These are phyloP conservation scores for Gloeophyllum trabeum DNA, from an alignment of 768 basidiomycete genomes.

Conservation along the genomic window DNA sequence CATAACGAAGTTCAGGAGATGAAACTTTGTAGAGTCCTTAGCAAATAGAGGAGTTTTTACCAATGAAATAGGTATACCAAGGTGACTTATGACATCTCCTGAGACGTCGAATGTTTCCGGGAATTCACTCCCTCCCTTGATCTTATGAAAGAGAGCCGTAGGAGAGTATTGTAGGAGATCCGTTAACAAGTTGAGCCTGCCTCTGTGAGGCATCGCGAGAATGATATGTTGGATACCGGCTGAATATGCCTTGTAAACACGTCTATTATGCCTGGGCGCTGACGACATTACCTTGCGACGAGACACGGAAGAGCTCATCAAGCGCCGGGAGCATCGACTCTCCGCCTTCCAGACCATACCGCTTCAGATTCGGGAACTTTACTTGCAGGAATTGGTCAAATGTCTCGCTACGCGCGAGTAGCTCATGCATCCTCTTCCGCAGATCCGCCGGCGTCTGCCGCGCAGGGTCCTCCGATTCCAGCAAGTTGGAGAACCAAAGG, in stretches of 20 bases:
- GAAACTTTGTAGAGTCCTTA: slow-evolving; percentile 29
- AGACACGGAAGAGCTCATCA: slow-evolving; percentile 60
- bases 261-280: too few relatives aligned
- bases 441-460: too few relatives aligned
- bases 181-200: slow-evolving; percentile 77
- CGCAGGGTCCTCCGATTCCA: slow-evolving; percentile 46
- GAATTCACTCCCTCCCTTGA: slow-evolving; percentile 67
- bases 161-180: slow-evolving; percentile 61
- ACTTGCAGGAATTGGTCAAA: slow-evolving; percentile 78
- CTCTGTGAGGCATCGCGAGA: slow-evolving; percentile 82
- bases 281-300: slow-evolving; percentile 59
- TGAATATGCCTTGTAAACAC: too few relatives aligned
- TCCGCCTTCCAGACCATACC: slow-evolving; percentile 85
- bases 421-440: slow-evolving; percentile 44
- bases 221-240: slow-evolving; percentile 64
- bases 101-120: slow-evolving; percentile 55
- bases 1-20: slow-evolving; percentile 53
- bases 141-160: slow-evolving; percentile 73
- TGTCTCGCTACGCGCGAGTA: slow-evolving; percentile 68
- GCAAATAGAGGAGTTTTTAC: neutral
- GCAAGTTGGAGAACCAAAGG: slow-evolving; percentile 78
- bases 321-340: slow-evolving; percentile 91
- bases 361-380: slow-evolving; percentile 83
- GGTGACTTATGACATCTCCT: slow-evolving; percentile 85
- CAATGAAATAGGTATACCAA: too few relatives aligned